These are phyloP conservation scores for Calocera cornea DNA, from an alignment of 768 basidiomycete species.

Conservation along the genomic window DNA sequence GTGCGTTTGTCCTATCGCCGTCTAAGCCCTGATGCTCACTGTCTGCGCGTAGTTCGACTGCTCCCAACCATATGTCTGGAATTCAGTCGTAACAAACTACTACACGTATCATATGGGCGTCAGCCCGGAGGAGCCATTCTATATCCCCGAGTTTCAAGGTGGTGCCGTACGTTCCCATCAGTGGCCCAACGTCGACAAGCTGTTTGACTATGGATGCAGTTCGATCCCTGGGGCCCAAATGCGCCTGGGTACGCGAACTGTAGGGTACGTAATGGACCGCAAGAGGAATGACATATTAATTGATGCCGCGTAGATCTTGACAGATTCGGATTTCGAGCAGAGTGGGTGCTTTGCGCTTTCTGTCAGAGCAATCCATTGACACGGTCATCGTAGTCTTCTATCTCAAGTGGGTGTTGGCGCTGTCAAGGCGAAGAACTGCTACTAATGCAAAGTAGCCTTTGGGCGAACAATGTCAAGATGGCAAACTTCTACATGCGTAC, in stretches of 20 bases:
- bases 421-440: not conserved
- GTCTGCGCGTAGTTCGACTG: constrained; percentile 71
- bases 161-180: constrained; percentile 6
- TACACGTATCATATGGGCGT: constrained; percentile 43
- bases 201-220: constrained; percentile 44
- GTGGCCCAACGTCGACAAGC: too few species aligned
- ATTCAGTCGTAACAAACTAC: constrained; percentile 47
- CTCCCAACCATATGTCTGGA: constrained; percentile 56
- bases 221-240: constrained; percentile 67
- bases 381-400: constrained; percentile 55
- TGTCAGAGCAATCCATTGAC: not conserved
- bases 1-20: constrained; percentile 8
- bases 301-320: not conserved
- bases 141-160: constrained; percentile 51
- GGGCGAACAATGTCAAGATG: constrained; percentile 70
- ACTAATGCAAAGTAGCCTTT: constrained; percentile 30
- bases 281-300: constrained; percentile 33
- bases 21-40: constrained; percentile 41
- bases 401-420: constrained; percentile 3
- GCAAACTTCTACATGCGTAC: constrained; percentile 76
- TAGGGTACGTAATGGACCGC: not conserved
- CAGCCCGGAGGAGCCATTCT: constrained; percentile 41
- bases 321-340: constrained; percentile 1
- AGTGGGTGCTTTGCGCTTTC: not conserved
- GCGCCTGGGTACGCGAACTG: constrained; percentile 36